Evolutionary conservation across 768 basidiomycete genomes (phyloP), one percentile per base, ranked within the genome.

Genomic region (Atractiella rhizophila): DNA sequence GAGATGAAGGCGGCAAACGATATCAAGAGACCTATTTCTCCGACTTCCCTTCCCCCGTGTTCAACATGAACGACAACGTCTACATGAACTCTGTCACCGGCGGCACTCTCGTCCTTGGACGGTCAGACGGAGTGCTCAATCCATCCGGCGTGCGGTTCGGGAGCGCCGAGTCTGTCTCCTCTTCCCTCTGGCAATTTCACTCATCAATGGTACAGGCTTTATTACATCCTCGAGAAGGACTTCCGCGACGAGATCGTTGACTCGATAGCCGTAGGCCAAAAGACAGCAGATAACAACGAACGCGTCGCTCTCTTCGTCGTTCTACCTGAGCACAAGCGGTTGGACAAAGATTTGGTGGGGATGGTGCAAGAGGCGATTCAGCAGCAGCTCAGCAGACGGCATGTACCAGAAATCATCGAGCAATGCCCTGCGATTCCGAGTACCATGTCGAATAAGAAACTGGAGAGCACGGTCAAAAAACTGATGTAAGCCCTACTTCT

Each of bases 11-110:
- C 11, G 37, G 37, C 37, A 39, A 39, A n/a, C 37, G 37, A 5
- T 39, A 39, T n/a, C 37, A 39, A 39, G 37, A 39, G 10, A 39
- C 37, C 4, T 39, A 39, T n/a, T 39, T 39, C n/a, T 19, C 5
- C 8, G 37, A 39, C n/a, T 39, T 39, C 23, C 27, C 28, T 18
- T 29, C 28, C 25, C 37, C 37, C 20, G 37, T 39, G 5, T 39
- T 39, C 37, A 39, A 39, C 23, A 39, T 39, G 37, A 29, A 28
- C 13, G 16, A 24, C 11, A 11, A 10, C 20, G 15, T 13, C 36
- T 24, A 6, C 36, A 13, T 8, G 24, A 27, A 13, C 8, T 20
- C 13, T 37, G 18, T 20, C 7, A 16, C 13, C 18, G 6, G 15
- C 4, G 28, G 11, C 23, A 39, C 27, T 10, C 31, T 26, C 27